Conservation (phyloP, 352 stramenopile species). For the Peronospora belbahrii region DNA sequence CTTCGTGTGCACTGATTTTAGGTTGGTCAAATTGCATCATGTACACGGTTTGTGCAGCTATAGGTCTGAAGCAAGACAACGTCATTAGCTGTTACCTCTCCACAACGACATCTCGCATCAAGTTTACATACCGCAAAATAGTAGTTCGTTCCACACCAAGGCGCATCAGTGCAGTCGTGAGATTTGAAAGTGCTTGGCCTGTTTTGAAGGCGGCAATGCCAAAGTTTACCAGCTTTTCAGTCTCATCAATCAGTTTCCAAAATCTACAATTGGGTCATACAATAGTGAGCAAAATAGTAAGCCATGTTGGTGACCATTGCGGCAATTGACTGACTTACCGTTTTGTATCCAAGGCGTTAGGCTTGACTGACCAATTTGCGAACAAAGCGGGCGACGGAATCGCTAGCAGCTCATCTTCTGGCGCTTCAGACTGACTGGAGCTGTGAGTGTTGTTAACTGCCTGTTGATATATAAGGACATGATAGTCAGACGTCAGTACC, state of each 20-base stretch:
- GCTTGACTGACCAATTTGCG: conserved; percentile 21
- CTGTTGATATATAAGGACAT: conserved; percentile 4
- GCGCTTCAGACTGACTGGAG: conserved; percentile 44
- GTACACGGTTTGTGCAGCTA: conserved; percentile 40
- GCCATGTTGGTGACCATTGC: neutral
- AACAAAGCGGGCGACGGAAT: conserved; percentile 36
- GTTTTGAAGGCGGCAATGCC: conserved; percentile 43
- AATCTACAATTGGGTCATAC: conserved; percentile 22
- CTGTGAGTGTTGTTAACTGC: conserved; percentile 10
- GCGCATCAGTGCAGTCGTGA: conserved; percentile 41
- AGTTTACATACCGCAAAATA: conserved; percentile 46
- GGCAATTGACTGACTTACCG: conserved; percentile 17
- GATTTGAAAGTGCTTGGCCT: conserved; percentile 30
- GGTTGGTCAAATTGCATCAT: conserved; percentile 22
- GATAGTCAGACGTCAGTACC: neutral
- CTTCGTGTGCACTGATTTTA: conserved; percentile 34
- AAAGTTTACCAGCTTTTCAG: conserved; percentile 64
- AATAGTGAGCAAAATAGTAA: neutral
- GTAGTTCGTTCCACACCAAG: conserved; percentile 46
- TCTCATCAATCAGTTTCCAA: conserved; percentile 58
- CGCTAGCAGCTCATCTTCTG: conserved; percentile 54
- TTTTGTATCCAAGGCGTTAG: conserved; percentile 36
- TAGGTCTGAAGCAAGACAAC: conserved; percentile 21
- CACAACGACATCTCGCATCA: neutral
- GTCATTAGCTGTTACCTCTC: neutral